Evolutionary conservation across 2,329 filamentous ascomycete genomes (phyloP).

Genomic region (Colletotrichum gigasporum): DNA sequence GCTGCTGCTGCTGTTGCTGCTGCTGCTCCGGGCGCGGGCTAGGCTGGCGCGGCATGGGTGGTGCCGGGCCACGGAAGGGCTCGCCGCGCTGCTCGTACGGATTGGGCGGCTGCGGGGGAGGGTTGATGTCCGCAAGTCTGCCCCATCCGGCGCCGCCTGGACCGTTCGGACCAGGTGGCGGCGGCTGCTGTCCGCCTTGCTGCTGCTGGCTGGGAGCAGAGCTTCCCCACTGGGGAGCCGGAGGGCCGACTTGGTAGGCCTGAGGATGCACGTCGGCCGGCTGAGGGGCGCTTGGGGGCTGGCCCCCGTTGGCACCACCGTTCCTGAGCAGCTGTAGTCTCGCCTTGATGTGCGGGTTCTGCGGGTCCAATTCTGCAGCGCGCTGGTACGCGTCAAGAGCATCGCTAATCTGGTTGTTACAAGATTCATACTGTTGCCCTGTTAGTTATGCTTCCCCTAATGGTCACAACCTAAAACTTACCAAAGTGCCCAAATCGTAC

Average conservation of each 20-base stretch:
- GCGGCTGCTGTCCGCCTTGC: constrained; percentile 46
- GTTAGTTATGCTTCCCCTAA: constrained; percentile 43
- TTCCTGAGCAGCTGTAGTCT: constrained; percentile 88
- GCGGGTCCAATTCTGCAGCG: constrained; percentile 91
- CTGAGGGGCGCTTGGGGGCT: constrained; percentile 81
- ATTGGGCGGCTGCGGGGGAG: constrained; percentile 78
- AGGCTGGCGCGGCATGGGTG: constrained; percentile 74
- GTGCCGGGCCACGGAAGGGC: constrained; percentile 72
- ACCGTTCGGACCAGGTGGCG: constrained; percentile 68
- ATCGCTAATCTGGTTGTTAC: constrained; percentile 98
- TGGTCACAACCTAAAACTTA: constrained; percentile 58
- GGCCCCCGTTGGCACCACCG: constrained; percentile 76
- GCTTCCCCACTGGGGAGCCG: constrained; percentile 89
- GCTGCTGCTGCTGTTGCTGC: constrained; percentile 51
- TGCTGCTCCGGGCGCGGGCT: constrained; percentile 81
- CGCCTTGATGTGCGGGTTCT: constrained; percentile 95
- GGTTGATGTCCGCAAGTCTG: constrained; percentile 82
- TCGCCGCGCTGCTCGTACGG: constrained; percentile 83
- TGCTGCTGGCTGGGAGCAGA: constrained; percentile 69
- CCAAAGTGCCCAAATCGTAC: constrained; percentile 96
- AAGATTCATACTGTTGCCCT: constrained; percentile 84
- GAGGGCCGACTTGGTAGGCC: constrained; percentile 88
- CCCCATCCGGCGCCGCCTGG: constrained; percentile 66
- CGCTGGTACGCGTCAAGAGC: constrained; percentile 95
- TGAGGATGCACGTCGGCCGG: constrained; percentile 97